Evolutionary conservation across 192 early-diverging fungal genomes (phyloP), one percentile per base, ranked within the genome.

Genomic region (Gryganskiella cystojenkinii): DNA sequence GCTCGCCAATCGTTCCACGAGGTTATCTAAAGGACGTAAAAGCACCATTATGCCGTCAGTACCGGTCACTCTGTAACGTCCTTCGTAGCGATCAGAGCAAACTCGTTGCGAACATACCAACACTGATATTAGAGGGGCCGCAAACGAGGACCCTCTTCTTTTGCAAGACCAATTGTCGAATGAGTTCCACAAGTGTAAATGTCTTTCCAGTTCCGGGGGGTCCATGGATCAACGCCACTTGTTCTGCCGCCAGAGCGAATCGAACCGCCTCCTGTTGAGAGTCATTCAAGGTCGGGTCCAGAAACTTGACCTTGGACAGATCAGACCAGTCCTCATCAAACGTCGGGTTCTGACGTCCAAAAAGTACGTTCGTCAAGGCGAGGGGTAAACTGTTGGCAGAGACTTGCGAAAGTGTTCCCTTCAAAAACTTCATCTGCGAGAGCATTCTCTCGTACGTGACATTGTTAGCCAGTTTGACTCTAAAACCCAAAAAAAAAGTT

Each of bases 181-280:
- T 83, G 14, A 96, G 81, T 75, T 96, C 96, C 11, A 98, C 90
- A 17, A 94, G 61, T 14, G 94, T 95, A 61, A 94, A 88, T 2
- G 96, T 98, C 73, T 98, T 96, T 44, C 95, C 95, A 19, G 94
- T 95, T 44, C 91, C 92, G n/a, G 93, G 93, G 30, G 95, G 95
- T 25, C 95, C 94, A 63, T 96, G 95, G 35, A 95, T 85, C 50
- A 96, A 80, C 5, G 91, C 89, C 3, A 95, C 64, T 8, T 94
- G 87, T 22, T 86, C 64, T 0, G 92, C 85, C 0, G 66, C 73
- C 22, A 94, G 67, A 0, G 89, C 87, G 58, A 88, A 83, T 19
- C 62, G 63, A 3, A 96, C 89, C 0, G 94, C 95, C n/a, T 83
- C 82, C 30, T 75, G 80, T 68, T 96, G 95, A 14, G 88, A 88